Percentiles rank a stretch among this genome's conserved stretches.
Evolutionary conservation across 2,329 filamentous ascomycete genomes (phyloP).

Genomic region (Beauveria australis): DNA sequence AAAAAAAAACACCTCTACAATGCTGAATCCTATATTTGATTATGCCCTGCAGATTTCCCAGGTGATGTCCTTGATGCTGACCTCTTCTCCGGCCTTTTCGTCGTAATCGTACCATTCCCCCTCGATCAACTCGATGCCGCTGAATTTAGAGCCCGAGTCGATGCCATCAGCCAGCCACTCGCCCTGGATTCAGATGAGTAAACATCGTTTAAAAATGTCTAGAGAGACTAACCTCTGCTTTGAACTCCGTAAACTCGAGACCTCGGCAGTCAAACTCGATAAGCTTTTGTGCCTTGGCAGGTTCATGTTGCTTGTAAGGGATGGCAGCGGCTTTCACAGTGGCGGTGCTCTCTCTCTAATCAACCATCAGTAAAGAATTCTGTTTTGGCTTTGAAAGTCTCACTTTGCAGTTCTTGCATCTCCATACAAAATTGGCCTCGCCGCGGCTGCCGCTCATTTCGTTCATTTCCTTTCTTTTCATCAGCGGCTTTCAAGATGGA

Average conservation of each 20-base stretch:
- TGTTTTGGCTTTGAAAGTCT: slow-evolving; percentile 9
- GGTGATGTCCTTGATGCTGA: slow-evolving; percentile 80
- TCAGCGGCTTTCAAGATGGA: background rate
- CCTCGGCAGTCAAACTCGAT: slow-evolving; percentile 91
- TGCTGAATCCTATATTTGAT: background rate
- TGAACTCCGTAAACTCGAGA: slow-evolving; percentile 85
- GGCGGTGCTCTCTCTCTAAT: slow-evolving; percentile 73
- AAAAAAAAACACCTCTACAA: background rate
- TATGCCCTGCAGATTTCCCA: slow-evolving; percentile 77
- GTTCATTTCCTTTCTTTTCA: slow-evolving; percentile 64
- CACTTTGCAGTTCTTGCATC: slow-evolving; percentile 96
- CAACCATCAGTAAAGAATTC: background rate
- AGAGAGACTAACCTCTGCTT: slow-evolving; percentile 59
- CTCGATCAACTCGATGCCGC: slow-evolving; percentile 71
- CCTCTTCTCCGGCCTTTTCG: slow-evolving; percentile 84
- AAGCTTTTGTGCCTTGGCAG: slow-evolving; percentile 68
- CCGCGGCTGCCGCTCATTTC: slow-evolving; percentile 89
- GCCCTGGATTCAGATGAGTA: slow-evolving; percentile 45
- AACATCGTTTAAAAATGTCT: background rate
- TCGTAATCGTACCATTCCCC: slow-evolving; percentile 99
- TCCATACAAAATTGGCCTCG: slow-evolving; percentile 99
- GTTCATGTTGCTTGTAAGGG: slow-evolving; percentile 62
- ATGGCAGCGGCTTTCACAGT: slow-evolving; percentile 68
- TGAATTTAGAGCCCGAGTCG: slow-evolving; percentile 77
- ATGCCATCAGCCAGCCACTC: slow-evolving; percentile 80